Conservation (phyloP, 768 basidiomycete genomes). For the Lactifluus rugatus region DNA sequence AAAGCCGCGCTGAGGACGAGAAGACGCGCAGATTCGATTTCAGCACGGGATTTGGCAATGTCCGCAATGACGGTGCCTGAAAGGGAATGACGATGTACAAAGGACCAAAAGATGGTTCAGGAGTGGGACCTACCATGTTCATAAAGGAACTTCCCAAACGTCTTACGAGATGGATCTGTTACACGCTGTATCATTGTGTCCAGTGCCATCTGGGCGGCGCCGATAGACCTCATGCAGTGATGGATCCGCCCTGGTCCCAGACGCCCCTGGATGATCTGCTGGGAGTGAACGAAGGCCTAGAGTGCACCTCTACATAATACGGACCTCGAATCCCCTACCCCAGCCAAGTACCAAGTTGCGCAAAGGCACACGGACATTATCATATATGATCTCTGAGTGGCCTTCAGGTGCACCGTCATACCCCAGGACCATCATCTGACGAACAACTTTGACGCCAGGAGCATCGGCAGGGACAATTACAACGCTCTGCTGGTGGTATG, state of each 20-base stretch:
- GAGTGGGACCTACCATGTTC: constrained; percentile 61
- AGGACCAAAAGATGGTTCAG: neutral
- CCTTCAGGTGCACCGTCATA: constrained; percentile 96
- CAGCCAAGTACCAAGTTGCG: constrained; percentile 81
- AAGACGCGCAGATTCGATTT: constrained; percentile 81
- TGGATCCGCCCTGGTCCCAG: constrained; percentile 95
- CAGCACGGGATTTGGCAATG: constrained; percentile 86
- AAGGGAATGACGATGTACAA: neutral
- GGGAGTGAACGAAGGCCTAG: neutral
- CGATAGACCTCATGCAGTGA: constrained; percentile 97
- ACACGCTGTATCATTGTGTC: constrained; percentile 85
- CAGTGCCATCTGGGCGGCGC: constrained; percentile 73
- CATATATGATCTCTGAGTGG: constrained; percentile 91
- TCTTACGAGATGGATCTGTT: constrained; percentile 85
- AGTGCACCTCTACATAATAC: neutral
- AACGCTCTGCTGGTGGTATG: constrained; percentile 83
- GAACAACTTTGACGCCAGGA: constrained; percentile 78
- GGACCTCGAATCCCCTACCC: constrained; percentile 89
- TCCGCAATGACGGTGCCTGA: constrained; percentile 81
- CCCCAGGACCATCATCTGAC: constrained; percentile 91
- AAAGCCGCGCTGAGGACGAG: constrained; percentile 88
- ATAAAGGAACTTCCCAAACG: constrained; percentile 86
- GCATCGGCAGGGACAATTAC: constrained; percentile 87
- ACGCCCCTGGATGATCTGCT: constrained; percentile 88
- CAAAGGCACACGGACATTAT: constrained; percentile 85